Base-by-base conservation (phyloP, 1,139 yeast genomes). In the Taphrina sp. region DNA sequence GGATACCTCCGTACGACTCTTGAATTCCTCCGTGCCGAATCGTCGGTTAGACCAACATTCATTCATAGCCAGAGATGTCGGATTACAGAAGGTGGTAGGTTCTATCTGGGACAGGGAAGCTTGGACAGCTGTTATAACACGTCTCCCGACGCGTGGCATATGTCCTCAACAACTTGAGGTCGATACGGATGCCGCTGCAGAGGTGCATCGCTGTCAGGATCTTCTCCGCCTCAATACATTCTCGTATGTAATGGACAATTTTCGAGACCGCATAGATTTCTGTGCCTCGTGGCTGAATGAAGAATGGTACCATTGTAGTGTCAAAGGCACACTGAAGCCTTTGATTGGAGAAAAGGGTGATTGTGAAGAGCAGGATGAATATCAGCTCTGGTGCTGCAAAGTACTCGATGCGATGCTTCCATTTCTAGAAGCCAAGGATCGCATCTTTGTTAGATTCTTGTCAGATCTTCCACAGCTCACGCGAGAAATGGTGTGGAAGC, bases 221-320 rank as follows among this genome's bases (percentile, higher is more conserved):
- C 67, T 80, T 64, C 79, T 90, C 14, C 75, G 96, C 61, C 80
- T 78, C 14, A 79, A 88, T 12, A 72, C 94, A 7, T 83, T 85
- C 61, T 81, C 81, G 37, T 85, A 83, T 67, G 83, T 88, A 58
- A 74, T 88, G 64, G 83, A 78, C 17, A 86, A 85, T 64, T 83
- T 90, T 62, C 83, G 85, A 59, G 76, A 74, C 10, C 74, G 92
- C 38, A 76, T 90, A 14, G 95, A 87, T 60, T 72, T 84, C 36
- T 81, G 87, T n/a, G 81, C 90, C 35, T 89, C 85, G 60, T 94
- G 99, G 99, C 73, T 94, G 55, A 90, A 86, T 64, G 98, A 92
- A 69, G 98, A 94, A 69, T 94, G 96, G 95, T 90, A 82, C 68
- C n/a, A n/a, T n/a, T n/a, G n/a, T n/a, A n/a, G n/a, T n/a, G n/a